Conservation (phyloP, 345 rosid genomes). For the Citrus trifoliata region DNA sequence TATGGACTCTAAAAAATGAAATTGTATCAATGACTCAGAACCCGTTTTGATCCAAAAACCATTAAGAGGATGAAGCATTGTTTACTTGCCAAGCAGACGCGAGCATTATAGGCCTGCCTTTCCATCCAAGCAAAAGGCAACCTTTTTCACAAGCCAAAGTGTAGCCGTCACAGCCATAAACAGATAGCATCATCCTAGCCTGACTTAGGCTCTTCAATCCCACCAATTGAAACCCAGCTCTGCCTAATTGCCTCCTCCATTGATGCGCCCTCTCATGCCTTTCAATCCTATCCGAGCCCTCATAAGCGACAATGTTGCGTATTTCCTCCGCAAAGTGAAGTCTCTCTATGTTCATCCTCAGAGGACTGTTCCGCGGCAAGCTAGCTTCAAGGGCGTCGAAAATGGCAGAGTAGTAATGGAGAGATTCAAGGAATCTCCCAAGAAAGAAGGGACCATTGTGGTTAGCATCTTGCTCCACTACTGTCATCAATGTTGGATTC, state of each 20-base stretch:
- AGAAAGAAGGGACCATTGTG: slow-evolving; percentile 72
- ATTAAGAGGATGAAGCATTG: slow-evolving; percentile 19
- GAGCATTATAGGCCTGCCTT: slow-evolving; percentile 61
- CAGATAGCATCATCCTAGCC: slow-evolving; percentile 56
- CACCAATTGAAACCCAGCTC: slow-evolving; percentile 59
- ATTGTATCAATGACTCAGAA: neutral
- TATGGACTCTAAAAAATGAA: neutral
- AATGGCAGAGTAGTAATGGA: slow-evolving; percentile 62
- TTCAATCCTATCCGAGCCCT: slow-evolving; percentile 46
- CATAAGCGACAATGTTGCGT: slow-evolving; percentile 49
- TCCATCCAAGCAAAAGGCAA: slow-evolving; percentile 60
- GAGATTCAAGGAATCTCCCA: slow-evolving; percentile 68
- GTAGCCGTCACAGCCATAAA: slow-evolving; percentile 58
- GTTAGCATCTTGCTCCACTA: slow-evolving; percentile 67
- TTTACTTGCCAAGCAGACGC: slow-evolving; percentile 66
- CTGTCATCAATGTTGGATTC: slow-evolving; percentile 42
- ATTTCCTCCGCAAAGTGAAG: slow-evolving; percentile 54
- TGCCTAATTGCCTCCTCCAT: slow-evolving; percentile 64
- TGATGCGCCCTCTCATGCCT: slow-evolving; percentile 69
- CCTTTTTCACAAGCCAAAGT: slow-evolving; percentile 52
- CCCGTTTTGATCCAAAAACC: neutral
- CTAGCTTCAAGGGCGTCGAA: slow-evolving; percentile 64
- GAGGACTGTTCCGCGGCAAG: slow-evolving; percentile 42
- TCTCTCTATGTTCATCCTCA: slow-evolving; percentile 58
- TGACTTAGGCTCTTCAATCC: slow-evolving; percentile 51